phyloP scores from a whole-genome alignment of 192 early-diverging fungal genomes.

The Coemansia sp. region DNA sequence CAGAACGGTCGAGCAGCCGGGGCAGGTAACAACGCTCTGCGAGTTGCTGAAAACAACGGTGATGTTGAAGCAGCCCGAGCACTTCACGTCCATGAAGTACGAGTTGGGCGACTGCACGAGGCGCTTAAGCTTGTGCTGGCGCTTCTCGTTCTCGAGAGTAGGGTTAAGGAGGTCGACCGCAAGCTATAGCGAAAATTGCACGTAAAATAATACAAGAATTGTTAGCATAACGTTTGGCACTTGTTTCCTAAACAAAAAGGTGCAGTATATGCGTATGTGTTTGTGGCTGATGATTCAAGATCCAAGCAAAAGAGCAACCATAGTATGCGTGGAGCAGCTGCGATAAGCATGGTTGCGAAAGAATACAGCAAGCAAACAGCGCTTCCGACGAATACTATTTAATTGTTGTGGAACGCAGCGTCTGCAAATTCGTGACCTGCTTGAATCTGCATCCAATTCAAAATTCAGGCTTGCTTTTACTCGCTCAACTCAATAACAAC shows the following conservation, averaged over 20 bases:
- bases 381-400: too few relatives aligned
- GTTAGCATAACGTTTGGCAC: background rate
- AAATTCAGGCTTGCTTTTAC: too few relatives aligned
- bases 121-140: conserved; percentile 94
- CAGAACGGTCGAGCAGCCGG: conserved; percentile 93
- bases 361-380: too few relatives aligned
- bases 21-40: conserved; percentile 97
- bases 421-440: too few relatives aligned
- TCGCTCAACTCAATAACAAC: too few relatives aligned
- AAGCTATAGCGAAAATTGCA: conserved; percentile 55
- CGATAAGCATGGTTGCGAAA: background rate
- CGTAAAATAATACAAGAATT: background rate
- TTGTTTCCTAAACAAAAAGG: background rate
- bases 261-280: background rate
- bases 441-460: too few relatives aligned
- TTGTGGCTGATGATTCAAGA: background rate
- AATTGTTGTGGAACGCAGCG: too few relatives aligned
- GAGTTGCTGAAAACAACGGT: conserved; percentile 99
- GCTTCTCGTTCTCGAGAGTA: conserved; percentile 68
- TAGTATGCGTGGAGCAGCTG: background rate
- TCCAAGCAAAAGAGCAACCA: background rate
- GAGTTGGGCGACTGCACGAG: conserved; percentile 96
- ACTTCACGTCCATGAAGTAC: conserved; percentile 99
- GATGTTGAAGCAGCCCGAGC: conserved; percentile 93
- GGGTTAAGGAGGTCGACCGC: conserved; percentile 96